phyloP scores from a whole-genome alignment of 2,329 filamentous ascomycete species.

The Didymosphaeria variabile region DNA sequence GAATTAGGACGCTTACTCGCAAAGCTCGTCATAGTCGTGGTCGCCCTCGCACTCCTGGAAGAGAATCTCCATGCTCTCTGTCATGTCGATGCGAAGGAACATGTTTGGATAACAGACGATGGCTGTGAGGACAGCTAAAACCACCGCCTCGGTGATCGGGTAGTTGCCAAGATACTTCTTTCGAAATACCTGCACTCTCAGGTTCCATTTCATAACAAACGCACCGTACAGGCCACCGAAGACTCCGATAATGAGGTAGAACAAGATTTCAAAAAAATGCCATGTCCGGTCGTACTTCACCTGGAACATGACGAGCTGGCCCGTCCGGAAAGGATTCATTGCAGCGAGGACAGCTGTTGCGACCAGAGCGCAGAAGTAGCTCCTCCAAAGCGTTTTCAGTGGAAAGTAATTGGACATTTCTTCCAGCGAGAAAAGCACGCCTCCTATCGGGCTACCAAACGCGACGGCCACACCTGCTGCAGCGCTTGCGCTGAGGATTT shows the following conservation, averaged over 20 bases:
- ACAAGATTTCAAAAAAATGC: slow-evolving; percentile 97
- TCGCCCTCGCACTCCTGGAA: slow-evolving; percentile 92
- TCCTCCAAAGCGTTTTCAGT: slow-evolving; percentile 96
- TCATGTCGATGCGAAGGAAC: slow-evolving; percentile 97
- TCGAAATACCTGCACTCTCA: slow-evolving; percentile 88
- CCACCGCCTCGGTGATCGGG: slow-evolving; percentile 84
- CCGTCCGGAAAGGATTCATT: slow-evolving; percentile 97
- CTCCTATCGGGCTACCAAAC: slow-evolving; percentile 96
- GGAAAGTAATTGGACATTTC: slow-evolving; percentile 98
- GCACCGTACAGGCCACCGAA: slow-evolving; percentile 96
- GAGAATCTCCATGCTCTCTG: slow-evolving; percentile 97
- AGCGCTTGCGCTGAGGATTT: slow-evolving; percentile 93
- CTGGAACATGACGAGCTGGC: slow-evolving; percentile 99
- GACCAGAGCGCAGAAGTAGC: slow-evolving; percentile 96
- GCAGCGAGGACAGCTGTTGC: slow-evolving; percentile 90
- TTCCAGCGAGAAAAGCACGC: slow-evolving; percentile 94
- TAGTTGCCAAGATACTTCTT: slow-evolving; percentile 90
- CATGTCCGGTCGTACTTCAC: slow-evolving; percentile 94
- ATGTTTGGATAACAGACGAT: slow-evolving; percentile 97
- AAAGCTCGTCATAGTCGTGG: slow-evolving; percentile 89
- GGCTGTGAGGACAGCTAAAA: slow-evolving; percentile 84
- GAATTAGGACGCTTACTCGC: slow-evolving; percentile 65
- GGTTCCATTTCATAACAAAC: slow-evolving; percentile 97
- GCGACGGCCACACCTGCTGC: slow-evolving; percentile 95
- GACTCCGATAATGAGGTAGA: slow-evolving; percentile 89